phyloP scores from a whole-genome alignment of 1,139 yeast species.

The Schizosaccharomyces versatilis region DNA sequence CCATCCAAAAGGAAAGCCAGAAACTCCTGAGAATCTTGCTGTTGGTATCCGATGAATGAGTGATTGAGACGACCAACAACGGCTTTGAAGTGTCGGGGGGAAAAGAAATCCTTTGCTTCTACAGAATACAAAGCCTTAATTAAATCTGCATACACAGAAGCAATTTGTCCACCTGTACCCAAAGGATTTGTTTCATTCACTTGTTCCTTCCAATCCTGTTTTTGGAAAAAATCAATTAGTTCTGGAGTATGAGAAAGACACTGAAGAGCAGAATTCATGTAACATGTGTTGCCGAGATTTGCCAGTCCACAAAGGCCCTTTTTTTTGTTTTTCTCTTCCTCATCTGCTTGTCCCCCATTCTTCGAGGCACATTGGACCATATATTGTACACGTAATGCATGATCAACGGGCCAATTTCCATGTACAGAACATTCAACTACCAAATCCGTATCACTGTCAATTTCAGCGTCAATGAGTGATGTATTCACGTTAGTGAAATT shows the following conservation, averaged over 20 bases:
- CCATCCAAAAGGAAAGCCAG: constrained; percentile 78
- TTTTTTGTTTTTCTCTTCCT: not conserved
- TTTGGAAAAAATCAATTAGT: constrained; percentile 46
- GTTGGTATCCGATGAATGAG: constrained; percentile 70
- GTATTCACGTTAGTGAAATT: not conserved
- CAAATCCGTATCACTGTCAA: not conserved
- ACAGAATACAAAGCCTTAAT: constrained; percentile 25
- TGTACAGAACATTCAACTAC: not conserved
- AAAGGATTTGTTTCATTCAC: constrained; percentile 58
- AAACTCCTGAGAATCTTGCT: constrained; percentile 92
- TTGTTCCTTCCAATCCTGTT: constrained; percentile 40
- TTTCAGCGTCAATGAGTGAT: not conserved
- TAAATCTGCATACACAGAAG: constrained; percentile 47
- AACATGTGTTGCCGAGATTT: constrained; percentile 83
- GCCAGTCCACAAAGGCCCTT: constrained; percentile 31
- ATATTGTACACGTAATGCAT: not conserved
- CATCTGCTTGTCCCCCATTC: not conserved
- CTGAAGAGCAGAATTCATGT: constrained; percentile 90
- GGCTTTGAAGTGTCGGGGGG: constrained; percentile 60
- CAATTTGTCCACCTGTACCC: constrained; percentile 67
- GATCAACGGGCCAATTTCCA: constrained; percentile 1
- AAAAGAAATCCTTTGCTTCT: constrained; percentile 14
- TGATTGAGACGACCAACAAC: constrained; percentile 61
- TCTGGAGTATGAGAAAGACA: constrained; percentile 78
- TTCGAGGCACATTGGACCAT: not conserved